Base-by-base conservation (phyloP, 768 basidiomycete genomes). In the Tylopilus plumbeoviolaceoides region DNA sequence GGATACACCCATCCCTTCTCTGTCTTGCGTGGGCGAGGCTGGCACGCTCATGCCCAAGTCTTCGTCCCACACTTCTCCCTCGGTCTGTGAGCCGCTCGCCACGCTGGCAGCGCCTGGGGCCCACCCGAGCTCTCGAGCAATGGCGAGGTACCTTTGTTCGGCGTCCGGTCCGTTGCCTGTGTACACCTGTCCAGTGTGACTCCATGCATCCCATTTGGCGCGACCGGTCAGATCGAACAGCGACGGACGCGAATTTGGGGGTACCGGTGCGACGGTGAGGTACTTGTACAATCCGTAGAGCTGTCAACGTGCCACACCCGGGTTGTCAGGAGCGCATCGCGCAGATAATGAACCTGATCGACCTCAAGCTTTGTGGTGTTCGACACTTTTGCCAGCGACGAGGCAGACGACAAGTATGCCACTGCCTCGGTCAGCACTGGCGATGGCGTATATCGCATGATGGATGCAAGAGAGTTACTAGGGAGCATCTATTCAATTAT, bases 151-250 rank as follows among this genome's bases (percentile, higher is more conserved):
- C 63, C 82, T 74, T 40, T 56, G 60, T 69, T 90, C 85, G 15
- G 79, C 87, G 28, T 80, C 79, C 14, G 59, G 57, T 4, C 60
- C 60, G n/a, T 61, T 57, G n/a, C 63, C 67, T 15, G 65, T 65
- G 56, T 83, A 86, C 15, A 66, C 72, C 59, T 79, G 77, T 7
- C 78, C 79, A 11, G 75, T 67, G 12, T 71, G 61, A 44, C 63
- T 75, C 91, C 91, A 93, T 3, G 89, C 87, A 64, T 92, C 89
- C 90, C 90, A 93, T 65, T 93, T 93, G 3, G 89, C 89, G 18
- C 88, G 75, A 15, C 85, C 89, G 2, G 85, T 77, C 69, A 88
- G 76, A 60, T 92, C 89, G 65, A 92, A 88, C 39, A 93, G 72
- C 20, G 82, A 84, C 4, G 91, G 91, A 3, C 86, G 80, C 14